These are phyloP conservation scores for Blattamonas nauphoetae DNA, from an alignment of 78 protist species.

Conservation along the genomic window DNA sequence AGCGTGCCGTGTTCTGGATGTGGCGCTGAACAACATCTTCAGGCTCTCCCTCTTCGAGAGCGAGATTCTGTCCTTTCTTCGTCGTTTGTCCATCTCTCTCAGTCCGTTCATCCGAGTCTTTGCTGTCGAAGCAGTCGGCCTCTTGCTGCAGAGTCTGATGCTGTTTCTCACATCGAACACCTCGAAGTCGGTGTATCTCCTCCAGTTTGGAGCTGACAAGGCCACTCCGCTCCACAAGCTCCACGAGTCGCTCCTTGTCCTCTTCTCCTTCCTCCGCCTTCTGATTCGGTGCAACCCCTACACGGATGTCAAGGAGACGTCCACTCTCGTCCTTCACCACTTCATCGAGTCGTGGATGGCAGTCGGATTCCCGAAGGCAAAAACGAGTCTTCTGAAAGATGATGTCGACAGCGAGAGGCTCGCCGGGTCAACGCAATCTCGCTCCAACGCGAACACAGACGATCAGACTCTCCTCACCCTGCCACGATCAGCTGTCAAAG, in stretches of 20 bases:
- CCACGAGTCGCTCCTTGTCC: not conserved
- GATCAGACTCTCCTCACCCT: too few relatives aligned
- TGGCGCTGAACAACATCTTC: not conserved
- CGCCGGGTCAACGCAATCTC: too few relatives aligned
- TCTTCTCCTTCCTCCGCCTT: not conserved
- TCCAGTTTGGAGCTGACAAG: not conserved
- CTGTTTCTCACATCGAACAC: not conserved
- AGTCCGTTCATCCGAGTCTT: not conserved
- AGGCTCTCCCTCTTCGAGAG: not conserved
- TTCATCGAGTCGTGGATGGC: not conserved
- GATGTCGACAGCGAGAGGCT: too few relatives aligned
- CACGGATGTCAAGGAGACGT: not conserved
- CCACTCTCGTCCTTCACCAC: not conserved
- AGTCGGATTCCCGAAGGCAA: too few relatives aligned
- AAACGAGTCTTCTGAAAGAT: too few relatives aligned
- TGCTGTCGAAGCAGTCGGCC: not conserved
- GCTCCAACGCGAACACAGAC: too few relatives aligned
- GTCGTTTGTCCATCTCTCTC: not conserved
- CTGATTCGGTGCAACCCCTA: not conserved
- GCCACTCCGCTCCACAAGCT: too few relatives aligned
- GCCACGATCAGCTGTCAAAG: too few relatives aligned
- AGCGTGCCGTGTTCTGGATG: not conserved
- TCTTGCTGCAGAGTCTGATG: not conserved
- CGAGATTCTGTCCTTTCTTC: not conserved
- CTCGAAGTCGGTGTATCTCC: too few relatives aligned